Evolutionary conservation across 2,329 filamentous ascomycete species (phyloP).

Genomic region (Talaromyces sp.): DNA sequence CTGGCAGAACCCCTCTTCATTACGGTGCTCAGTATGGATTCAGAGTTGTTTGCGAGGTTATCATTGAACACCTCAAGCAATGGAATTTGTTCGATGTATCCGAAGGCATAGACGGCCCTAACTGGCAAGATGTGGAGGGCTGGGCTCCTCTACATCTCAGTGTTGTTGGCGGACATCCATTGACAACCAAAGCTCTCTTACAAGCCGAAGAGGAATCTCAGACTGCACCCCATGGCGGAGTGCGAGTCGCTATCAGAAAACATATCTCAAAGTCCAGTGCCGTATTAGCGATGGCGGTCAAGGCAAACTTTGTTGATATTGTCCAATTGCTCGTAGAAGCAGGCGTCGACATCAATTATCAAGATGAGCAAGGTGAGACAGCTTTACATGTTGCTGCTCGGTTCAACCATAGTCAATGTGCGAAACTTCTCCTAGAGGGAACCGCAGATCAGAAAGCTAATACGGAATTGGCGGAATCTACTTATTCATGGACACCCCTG

Average conservation of each 20-base stretch:
- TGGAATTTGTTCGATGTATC: conserved; percentile 84
- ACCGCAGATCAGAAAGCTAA: conserved; percentile 66
- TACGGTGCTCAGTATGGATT: conserved; percentile 95
- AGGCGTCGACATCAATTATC: conserved; percentile 88
- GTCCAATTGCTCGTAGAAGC: conserved; percentile 84
- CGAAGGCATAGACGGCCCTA: conserved; percentile 76
- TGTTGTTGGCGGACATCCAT: conserved; percentile 82
- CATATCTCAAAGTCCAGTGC: conserved; percentile 75
- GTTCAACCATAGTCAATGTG: conserved; percentile 78
- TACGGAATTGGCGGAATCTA: conserved; percentile 71
- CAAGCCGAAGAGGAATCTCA: conserved; percentile 72
- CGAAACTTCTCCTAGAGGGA: conserved; percentile 67
- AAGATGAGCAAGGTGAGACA: conserved; percentile 83
- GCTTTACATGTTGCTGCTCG: conserved; percentile 87
- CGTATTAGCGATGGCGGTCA: conserved; percentile 81
- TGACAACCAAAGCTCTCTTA: conserved; percentile 77
- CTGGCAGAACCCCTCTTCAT: conserved; percentile 80
- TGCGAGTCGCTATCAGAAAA: conserved; percentile 61
- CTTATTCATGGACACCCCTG: conserved; percentile 91
- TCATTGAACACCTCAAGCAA: conserved; percentile 81
- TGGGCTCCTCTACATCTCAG: conserved; percentile 86
- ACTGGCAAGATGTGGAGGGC: conserved; percentile 91
- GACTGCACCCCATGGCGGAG: conserved; percentile 16
- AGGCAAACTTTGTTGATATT: conserved; percentile 78
- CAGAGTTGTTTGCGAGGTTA: conserved; percentile 77